These are phyloP conservation scores for Endocarpon pusillum DNA, from an alignment of 495 filamentous ascomycete species.

Conservation along the genomic window DNA sequence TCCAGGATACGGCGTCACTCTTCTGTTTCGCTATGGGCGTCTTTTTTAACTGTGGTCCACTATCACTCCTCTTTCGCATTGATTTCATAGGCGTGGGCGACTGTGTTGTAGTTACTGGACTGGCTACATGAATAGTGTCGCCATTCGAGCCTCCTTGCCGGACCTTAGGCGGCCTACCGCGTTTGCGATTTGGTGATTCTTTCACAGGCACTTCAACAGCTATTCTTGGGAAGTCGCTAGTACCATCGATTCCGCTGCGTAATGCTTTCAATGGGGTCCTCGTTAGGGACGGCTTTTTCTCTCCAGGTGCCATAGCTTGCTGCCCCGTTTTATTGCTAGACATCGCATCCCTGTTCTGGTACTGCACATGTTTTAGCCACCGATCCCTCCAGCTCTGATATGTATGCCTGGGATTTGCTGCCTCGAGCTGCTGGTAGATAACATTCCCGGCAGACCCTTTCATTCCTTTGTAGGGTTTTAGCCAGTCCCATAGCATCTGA, in stretches of 20 bases:
- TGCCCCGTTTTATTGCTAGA: slow-evolving; percentile 15
- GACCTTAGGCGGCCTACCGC: no score
- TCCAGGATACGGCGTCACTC: no score
- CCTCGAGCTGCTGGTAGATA: slow-evolving; percentile 41
- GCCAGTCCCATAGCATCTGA: slow-evolving; percentile 38
- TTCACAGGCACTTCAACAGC: slow-evolving; percentile 12
- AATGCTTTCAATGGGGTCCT: not conserved
- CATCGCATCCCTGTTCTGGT: slow-evolving; percentile 17
- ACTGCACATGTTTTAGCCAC: slow-evolving; percentile 40
- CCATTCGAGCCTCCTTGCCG: no score
- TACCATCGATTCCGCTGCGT: not conserved
- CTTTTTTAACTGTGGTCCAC: no score
- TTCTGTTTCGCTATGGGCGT: no score
- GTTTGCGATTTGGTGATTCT: slow-evolving; percentile 2
- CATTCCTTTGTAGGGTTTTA: slow-evolving; percentile 30
- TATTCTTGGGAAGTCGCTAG: not conserved
- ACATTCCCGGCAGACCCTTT: slow-evolving; percentile 37
- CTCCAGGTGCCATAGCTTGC: slow-evolving; percentile 1
- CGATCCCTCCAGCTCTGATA: slow-evolving; percentile 57
- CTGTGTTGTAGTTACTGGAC: no score
- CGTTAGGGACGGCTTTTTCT: not conserved
- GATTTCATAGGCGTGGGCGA: no score
- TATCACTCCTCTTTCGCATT: no score
- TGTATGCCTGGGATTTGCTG: slow-evolving; percentile 37
- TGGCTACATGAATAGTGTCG: no score